These are phyloP conservation scores for Endocalyx cinctus DNA, from an alignment of 2,329 filamentous ascomycete genomes.

Conservation along the genomic window DNA sequence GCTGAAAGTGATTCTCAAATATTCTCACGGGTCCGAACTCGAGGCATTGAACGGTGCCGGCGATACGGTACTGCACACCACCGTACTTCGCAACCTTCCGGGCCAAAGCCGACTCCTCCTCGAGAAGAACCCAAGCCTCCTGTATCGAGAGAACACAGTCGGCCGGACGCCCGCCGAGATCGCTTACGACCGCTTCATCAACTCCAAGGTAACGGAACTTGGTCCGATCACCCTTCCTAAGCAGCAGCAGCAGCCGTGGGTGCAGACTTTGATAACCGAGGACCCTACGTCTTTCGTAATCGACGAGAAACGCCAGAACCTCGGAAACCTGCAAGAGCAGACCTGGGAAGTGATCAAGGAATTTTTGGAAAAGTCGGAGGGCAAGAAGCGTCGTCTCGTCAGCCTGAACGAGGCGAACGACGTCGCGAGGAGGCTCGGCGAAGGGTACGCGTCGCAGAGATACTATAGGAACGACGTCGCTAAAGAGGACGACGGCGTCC, in stretches of 20 bases:
- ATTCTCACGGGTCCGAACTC: conserved; percentile 52
- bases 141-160: conserved; percentile 70
- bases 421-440: conserved; percentile 51
- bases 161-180: conserved; percentile 69
- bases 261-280: conserved; percentile 5
- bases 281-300: conserved; percentile 7
- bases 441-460: conserved; percentile 35
- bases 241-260: neutral
- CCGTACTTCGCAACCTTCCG: conserved; percentile 36
- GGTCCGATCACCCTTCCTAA: conserved; percentile 1
- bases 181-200: conserved; percentile 50
- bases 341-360: conserved; percentile 21
- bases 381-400: conserved; percentile 45
- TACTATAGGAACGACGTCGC: conserved; percentile 14
- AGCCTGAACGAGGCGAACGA: conserved; percentile 54
- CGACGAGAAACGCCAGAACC: neutral
- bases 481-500: conserved; percentile 2
- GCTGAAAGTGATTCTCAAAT: conserved; percentile 46
- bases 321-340: conserved; percentile 12
- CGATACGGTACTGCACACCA: conserved; percentile 60
- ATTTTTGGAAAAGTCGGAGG: conserved; percentile 19
- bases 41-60: conserved; percentile 59
- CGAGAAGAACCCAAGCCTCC: conserved; percentile 50
- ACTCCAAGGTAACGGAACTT: conserved; percentile 28
- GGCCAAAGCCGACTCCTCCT: conserved; percentile 43